These are phyloP conservation scores for Phaseolus coccineus DNA, from an alignment of 331 rosid species.

Conservation along the genomic window DNA sequence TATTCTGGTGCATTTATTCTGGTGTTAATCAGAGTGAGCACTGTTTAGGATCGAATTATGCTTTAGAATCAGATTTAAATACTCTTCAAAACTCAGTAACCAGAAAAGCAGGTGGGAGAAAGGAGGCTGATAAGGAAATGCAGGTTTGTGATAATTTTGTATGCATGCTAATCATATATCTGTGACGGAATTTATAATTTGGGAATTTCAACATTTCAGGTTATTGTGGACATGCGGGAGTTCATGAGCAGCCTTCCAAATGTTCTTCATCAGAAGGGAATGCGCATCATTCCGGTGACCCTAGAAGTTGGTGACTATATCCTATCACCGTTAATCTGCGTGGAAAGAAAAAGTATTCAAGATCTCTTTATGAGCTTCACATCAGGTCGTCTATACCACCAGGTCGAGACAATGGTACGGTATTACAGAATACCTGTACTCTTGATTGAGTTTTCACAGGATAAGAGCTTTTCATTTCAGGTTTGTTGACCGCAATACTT, in stretches of 20 bases:
- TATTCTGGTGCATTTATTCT: constrained; percentile 42
- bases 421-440: constrained; percentile 95
- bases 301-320: constrained; percentile 98
- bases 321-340: constrained; percentile 92
- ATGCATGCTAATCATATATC: constrained; percentile 18
- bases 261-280: constrained; percentile 97
- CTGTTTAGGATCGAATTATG: constrained; percentile 72
- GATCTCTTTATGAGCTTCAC: constrained; percentile 98
- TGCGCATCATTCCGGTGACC: constrained; percentile 88
- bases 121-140: constrained; percentile 76
- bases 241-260: constrained; percentile 99
- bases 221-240: constrained; percentile 97
- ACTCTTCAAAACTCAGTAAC: constrained; percentile 76
- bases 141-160: constrained; percentile 63
- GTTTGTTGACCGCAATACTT: constrained; percentile 50
- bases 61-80: constrained; percentile 56
- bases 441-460: constrained; percentile 93
- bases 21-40: constrained; percentile 64
- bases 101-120: constrained; percentile 94
- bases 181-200: constrained; percentile 24
- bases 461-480: constrained; percentile 98
- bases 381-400: constrained; percentile 97
- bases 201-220: constrained; percentile 62
- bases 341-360: constrained; percentile 97
- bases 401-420: constrained; percentile 94